Conservation (phyloP, 257 asterid species). For the Capsicum pubescens region DNA sequence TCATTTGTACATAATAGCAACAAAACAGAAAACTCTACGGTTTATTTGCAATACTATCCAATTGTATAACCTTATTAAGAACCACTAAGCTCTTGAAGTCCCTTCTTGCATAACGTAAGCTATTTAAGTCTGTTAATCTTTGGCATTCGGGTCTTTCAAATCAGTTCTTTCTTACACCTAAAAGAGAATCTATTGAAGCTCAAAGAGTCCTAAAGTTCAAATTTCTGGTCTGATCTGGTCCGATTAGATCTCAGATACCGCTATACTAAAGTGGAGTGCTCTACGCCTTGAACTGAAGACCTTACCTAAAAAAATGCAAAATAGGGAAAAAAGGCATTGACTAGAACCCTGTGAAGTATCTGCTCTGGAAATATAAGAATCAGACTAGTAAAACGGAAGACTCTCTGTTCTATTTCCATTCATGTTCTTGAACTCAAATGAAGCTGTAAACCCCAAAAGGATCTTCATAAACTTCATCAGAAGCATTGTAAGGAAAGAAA, state of each 20-base stretch:
- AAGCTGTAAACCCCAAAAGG: conserved; percentile 3
- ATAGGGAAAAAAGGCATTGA: background rate
- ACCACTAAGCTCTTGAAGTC: background rate
- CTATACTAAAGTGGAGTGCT: background rate
- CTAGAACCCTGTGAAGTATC: conserved; percentile 9
- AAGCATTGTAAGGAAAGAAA: background rate
- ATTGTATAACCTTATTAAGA: background rate
- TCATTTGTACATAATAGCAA: conserved; percentile 1
- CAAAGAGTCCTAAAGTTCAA: background rate
- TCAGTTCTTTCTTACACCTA: background rate
- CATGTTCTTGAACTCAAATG: conserved; percentile 10
- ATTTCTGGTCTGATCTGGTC: background rate
- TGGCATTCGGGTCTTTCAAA: background rate
- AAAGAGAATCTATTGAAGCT: background rate
- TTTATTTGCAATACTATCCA: background rate
- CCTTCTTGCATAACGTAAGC: background rate
- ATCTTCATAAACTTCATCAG: background rate
- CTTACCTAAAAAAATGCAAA: background rate
- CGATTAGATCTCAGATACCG: background rate
- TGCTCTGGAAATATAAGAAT: background rate
- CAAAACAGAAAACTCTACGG: background rate
- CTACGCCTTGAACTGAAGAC: background rate
- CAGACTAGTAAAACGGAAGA: background rate
- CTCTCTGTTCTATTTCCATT: background rate
- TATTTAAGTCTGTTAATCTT: background rate